These are phyloP conservation scores for Botrytis sinoallii DNA, from an alignment of 2,329 filamentous ascomycete species.

Conservation along the genomic window DNA sequence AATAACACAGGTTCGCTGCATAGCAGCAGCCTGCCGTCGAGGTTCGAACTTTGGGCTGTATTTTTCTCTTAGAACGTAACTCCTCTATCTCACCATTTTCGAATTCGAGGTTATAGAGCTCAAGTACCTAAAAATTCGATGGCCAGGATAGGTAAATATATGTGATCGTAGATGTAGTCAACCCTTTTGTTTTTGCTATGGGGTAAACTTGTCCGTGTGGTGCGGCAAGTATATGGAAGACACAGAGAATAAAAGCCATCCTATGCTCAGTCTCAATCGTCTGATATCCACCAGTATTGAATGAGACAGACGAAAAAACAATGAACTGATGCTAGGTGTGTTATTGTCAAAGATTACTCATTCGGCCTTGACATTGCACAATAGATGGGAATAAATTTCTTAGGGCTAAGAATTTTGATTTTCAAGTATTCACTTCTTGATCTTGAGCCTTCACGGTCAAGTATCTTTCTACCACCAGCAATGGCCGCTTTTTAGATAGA, in stretches of 20 bases:
- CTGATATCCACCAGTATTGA: neutral
- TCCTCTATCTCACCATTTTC: neutral
- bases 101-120: neutral
- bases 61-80: neutral
- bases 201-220: too few species aligned
- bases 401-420: neutral
- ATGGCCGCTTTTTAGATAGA: neutral
- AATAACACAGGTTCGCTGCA: accelerated
- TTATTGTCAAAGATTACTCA: too few species aligned
- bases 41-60: neutral
- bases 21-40: neutral
- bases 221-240: too few species aligned
- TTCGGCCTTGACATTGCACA: neutral
- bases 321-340: too few species aligned
- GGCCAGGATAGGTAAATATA: neutral
- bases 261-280: neutral
- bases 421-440: neutral
- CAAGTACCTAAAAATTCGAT: neutral
- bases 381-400: neutral
- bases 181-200: neutral
- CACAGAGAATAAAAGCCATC: too few species aligned
- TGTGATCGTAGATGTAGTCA: neutral
- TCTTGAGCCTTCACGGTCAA: neutral
- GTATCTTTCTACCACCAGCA: neutral
- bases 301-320: too few species aligned